phyloP scores from a whole-genome alignment of 352 stramenopile species.

The Pelagophyceae sp. region DNA sequence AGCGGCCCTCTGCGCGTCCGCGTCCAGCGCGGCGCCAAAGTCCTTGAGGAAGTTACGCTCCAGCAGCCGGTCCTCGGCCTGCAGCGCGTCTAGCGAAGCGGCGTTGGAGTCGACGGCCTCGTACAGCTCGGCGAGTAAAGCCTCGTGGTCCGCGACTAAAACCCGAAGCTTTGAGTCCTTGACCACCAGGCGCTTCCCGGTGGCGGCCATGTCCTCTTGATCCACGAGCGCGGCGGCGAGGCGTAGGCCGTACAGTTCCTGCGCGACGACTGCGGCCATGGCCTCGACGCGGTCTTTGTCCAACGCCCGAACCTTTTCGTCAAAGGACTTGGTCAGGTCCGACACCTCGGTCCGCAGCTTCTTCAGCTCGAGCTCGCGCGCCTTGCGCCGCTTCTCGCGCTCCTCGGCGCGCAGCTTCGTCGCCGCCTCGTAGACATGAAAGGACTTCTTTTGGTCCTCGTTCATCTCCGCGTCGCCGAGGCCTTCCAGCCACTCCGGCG shows the following conservation, averaged over 20 bases:
- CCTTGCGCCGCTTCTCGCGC: conserved; percentile 72
- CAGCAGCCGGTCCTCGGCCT: conserved; percentile 30
- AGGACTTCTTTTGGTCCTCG: conserved; percentile 60
- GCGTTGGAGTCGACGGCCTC: too few species aligned
- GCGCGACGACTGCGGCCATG: conserved; percentile 45
- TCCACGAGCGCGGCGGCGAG: conserved; percentile 30
- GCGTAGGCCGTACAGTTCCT: conserved; percentile 60
- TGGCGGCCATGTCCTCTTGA: too few species aligned
- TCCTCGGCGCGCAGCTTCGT: conserved; percentile 59
- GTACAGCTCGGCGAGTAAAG: too few species aligned
- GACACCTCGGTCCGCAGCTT: conserved; percentile 64
- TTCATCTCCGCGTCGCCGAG: conserved; percentile 62
- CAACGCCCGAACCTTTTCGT: conserved; percentile 63
- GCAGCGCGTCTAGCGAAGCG: neutral
- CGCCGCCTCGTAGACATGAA: conserved; percentile 54
- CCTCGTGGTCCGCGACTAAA: too few species aligned
- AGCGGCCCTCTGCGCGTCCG: too few species aligned
- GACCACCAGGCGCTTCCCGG: too few species aligned
- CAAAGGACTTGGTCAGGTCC: conserved; percentile 65
- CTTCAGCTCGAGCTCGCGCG: conserved; percentile 71
- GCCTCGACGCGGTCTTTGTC: conserved; percentile 52
- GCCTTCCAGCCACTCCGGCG: conserved; percentile 71
- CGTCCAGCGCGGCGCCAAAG: too few species aligned
- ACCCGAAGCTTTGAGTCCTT: too few species aligned
- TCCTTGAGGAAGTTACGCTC: conserved; percentile 54